phyloP scores from a whole-genome alignment of 2,329 filamentous ascomycete species.

The Neopestalotiopsis sp. region DNA sequence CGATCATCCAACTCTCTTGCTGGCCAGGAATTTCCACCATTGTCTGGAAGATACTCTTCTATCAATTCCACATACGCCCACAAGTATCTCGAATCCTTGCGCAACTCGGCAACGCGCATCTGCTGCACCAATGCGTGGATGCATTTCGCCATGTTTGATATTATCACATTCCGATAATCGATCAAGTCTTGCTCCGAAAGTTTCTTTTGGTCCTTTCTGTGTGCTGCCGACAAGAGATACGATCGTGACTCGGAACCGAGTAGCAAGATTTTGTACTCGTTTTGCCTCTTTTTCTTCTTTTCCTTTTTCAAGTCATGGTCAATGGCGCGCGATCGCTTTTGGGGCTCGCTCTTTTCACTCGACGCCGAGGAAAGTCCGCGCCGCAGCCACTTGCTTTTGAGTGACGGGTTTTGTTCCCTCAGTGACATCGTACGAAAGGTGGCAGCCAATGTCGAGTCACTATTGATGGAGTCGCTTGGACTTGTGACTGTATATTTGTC shows the following conservation, averaged over 20 bases:
- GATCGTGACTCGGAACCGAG: conserved; percentile 17
- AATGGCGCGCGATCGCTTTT: conserved; percentile 16
- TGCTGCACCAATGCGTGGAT: conserved; percentile 8
- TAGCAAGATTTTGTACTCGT: conserved; percentile 17
- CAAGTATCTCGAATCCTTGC: conserved; percentile 14
- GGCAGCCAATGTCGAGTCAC: neutral
- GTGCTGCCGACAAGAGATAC: conserved; percentile 14
- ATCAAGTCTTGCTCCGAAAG: conserved; percentile 10
- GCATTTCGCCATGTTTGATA: conserved; percentile 12
- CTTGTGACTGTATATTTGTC: neutral
- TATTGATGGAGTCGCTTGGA: neutral
- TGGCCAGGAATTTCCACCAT: conserved; percentile 1
- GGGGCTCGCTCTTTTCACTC: neutral
- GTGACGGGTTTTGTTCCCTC: neutral
- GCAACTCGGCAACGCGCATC: conserved; percentile 11
- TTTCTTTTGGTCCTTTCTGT: conserved; percentile 10
- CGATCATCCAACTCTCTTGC: conserved; percentile 14
- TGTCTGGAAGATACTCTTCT: conserved; percentile 9
- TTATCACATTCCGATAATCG: conserved; percentile 8
- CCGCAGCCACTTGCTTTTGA: neutral
- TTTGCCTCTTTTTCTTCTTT: conserved; percentile 12
- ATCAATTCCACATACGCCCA: conserved; percentile 17
- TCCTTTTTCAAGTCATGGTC: conserved; percentile 15
- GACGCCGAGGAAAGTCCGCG: neutral
- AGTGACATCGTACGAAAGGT: neutral